These are phyloP conservation scores for Pontederia paniculata DNA, from an alignment of 176 grass and related monocot species.

Conservation along the genomic window DNA sequence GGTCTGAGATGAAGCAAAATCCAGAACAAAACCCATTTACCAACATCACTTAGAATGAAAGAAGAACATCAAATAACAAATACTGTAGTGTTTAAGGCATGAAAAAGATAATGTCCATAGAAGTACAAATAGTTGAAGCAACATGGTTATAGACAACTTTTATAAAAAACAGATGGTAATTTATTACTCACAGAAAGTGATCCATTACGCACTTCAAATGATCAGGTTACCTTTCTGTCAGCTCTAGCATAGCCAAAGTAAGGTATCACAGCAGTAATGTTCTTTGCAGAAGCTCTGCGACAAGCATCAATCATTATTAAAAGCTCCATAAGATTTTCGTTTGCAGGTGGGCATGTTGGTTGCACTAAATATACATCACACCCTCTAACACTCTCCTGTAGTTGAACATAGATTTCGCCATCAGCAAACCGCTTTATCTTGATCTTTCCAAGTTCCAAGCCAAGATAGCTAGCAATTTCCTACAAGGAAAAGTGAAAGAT, in stretches of 20 bases:
- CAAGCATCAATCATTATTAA: constrained; percentile 96
- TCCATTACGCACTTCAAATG: background rate
- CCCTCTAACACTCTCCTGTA: constrained; percentile 94
- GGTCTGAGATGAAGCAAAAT: constrained; percentile 41
- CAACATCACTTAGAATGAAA: background rate
- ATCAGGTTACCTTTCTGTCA: constrained; percentile 67
- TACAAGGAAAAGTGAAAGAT: constrained; percentile 25
- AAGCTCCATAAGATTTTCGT: constrained; percentile 99
- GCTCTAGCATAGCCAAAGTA: constrained; percentile 99
- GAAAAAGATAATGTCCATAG: too few relatives aligned
- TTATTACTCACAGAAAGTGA: background rate
- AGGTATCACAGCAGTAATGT: constrained; percentile 93
- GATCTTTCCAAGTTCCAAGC: constrained; percentile 91
- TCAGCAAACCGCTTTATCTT: constrained; percentile 92
- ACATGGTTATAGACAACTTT: too few relatives aligned
- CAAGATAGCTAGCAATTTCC: constrained; percentile 97
- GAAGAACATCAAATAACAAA: constrained; percentile 1
- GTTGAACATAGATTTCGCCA: constrained; percentile 96
- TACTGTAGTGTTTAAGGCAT: background rate
- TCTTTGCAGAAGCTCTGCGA: constrained; percentile 94
- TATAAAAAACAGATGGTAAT: background rate
- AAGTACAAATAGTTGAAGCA: too few relatives aligned
- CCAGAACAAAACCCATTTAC: background rate
- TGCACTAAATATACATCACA: constrained; percentile 93
- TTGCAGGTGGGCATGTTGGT: constrained; percentile 86